Evolutionary conservation across 2,329 filamentous ascomycete genomes (phyloP).

Genomic region (Exophiala spinifera): DNA sequence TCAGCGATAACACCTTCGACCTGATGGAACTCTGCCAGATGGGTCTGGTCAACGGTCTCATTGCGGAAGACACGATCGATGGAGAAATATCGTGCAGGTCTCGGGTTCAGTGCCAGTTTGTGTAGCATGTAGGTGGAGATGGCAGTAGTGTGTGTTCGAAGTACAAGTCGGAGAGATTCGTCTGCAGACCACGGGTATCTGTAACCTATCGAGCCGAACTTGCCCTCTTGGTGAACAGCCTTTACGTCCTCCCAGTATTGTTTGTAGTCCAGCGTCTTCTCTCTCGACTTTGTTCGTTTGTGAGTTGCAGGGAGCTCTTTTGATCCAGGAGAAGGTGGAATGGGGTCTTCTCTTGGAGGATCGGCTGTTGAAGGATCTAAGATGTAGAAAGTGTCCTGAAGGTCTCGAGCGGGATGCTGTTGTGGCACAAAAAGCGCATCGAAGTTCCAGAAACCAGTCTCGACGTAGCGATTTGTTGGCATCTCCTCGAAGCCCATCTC

Average conservation of each 20-base stretch:
- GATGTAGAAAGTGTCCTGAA: conserved; percentile 99
- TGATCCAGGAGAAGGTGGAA: conserved; percentile 40
- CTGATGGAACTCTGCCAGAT: conserved; percentile 97
- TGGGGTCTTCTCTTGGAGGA: conserved; percentile 57
- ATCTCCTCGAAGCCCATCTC: conserved; percentile 99
- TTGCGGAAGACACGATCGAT: conserved; percentile 98
- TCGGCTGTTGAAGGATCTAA: conserved; percentile 80
- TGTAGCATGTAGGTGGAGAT: conserved; percentile 88
- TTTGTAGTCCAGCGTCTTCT: conserved; percentile 63
- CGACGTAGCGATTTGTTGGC: conserved; percentile 89
- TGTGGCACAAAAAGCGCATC: conserved; percentile 94
- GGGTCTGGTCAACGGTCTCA: conserved; percentile 93
- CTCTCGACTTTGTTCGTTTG: conserved; percentile 49
- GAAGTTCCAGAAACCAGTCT: conserved; percentile 99
- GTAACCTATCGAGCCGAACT: conserved; percentile 94
- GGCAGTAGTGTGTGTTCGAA: conserved; percentile 94
- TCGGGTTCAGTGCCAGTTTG: conserved; percentile 77
- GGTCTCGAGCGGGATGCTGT: conserved; percentile 93
- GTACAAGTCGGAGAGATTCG: conserved; percentile 80
- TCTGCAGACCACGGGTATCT: conserved; percentile 89
- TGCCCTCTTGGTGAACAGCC: conserved; percentile 83
- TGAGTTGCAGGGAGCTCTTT: conserved; percentile 48
- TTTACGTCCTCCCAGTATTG: conserved; percentile 85
- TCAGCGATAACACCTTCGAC: conserved; percentile 98
- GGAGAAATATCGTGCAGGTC: conserved; percentile 92